phyloP scores from a whole-genome alignment of 371 early-diverging fungal genomes.

The Choanephora cucurbitarum region DNA sequence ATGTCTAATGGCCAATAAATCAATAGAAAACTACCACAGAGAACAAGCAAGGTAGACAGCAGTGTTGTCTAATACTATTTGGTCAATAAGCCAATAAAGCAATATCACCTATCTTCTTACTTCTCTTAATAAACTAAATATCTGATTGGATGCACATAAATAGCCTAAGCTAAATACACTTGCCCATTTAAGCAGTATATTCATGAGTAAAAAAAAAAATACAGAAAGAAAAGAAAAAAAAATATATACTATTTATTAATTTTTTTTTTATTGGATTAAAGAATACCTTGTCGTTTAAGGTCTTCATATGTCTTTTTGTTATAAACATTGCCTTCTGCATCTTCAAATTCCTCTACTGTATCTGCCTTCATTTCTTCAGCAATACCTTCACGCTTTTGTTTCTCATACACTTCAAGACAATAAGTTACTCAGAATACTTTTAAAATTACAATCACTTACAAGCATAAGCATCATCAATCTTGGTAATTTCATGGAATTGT shows the following conservation, averaged over 20 bases:
- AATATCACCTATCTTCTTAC: conserved; percentile 11
- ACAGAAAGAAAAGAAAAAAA: not conserved
- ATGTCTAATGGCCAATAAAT: conserved; percentile 28
- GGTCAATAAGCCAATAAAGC: not conserved
- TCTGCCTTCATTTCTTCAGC: conserved; percentile 44
- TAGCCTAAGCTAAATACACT: conserved; percentile 32
- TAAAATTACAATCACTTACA: too few species aligned
- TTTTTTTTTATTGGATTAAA: conserved; percentile 60
- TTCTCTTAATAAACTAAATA: conserved; percentile 26
- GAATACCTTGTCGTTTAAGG: conserved; percentile 88
- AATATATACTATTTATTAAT: not conserved
- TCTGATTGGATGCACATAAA: conserved; percentile 24
- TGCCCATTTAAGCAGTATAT: conserved; percentile 1
- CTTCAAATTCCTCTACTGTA: not conserved
- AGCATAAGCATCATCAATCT: conserved; percentile 89
- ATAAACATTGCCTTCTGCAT: conserved; percentile 76
- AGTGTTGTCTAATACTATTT: conserved; percentile 16
- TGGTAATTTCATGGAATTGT: conserved; percentile 93
- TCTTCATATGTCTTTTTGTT: conserved; percentile 98
- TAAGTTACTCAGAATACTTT: not conserved
- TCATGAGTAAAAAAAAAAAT: conserved; percentile 1
- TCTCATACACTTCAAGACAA: conserved; percentile 75
- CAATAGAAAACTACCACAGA: conserved; percentile 17
- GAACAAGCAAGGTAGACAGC: conserved; percentile 6
- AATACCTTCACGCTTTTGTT: conserved; percentile 68